Base-by-base conservation (phyloP, 1,284 basidiomycete genomes). In the Malassezia psittaci region DNA sequence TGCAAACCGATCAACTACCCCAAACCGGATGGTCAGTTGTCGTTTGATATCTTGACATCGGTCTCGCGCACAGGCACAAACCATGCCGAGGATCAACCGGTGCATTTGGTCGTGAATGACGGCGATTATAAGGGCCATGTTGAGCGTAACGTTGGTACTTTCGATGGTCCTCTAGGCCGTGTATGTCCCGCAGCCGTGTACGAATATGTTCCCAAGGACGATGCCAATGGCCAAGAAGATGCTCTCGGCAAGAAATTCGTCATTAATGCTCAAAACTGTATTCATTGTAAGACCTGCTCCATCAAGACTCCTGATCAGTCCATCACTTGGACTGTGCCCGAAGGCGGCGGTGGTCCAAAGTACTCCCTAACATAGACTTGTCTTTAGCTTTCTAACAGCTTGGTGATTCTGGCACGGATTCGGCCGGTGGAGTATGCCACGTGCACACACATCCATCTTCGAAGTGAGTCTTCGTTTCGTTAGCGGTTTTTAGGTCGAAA, bases 121-220 rank as follows among this genome's bases (percentile, higher is more conserved):
- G 81, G 81, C 38, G 76, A 79, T 18, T 77, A 77, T 50, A 77
- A 80, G 43, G 76, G 81, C 33, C 94, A 98, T 76, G 72, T 75
- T 5, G 77, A 82, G 64, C 77, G 77, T 52, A 96, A 96, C 35
- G 67, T 71, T 24, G 72, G 72, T 21, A 64, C 88, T 64, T 98
- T 84, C 72, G 93, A 85, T 2, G 90, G 90, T 15, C 77, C 96
- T 29, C 80, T 98, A 21, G 87, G 86, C 1, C 81, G 85, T 8
- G 91, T 86, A 15, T 98, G 94, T 77, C 94, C 93, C 0, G 94
- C 94, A 0, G 88, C 85, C 3, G 94, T 98, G 32, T 98, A 98
- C 77, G 93, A 98, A 78, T 98, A 98, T 73, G 85, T 93, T 13
- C 85, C 81, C 56, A 66, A 65, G 13, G 85, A 82, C 37, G 82